Percentiles rank a stretch among this genome's conserved stretches.
These are phyloP conservation scores for Cryptosporidium tyzzeri DNA, from an alignment of 169 alveolate genomes.

Conservation along the genomic window DNA sequence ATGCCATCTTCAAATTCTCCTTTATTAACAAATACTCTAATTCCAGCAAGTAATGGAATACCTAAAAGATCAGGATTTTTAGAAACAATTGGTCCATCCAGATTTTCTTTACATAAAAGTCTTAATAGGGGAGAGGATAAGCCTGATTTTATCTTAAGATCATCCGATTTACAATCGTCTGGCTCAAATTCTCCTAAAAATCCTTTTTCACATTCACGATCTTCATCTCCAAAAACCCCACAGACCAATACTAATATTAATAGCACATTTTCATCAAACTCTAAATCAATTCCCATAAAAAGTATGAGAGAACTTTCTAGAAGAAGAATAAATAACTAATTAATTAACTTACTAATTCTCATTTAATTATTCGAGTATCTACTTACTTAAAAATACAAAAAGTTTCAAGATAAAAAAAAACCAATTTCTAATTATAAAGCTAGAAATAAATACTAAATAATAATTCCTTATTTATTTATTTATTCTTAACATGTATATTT, in stretches of 20 bases:
- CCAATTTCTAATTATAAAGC: too few species aligned
- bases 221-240: neutral
- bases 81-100: neutral
- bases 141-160: neutral
- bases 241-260: too few species aligned
- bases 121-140: neutral
- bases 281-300: slow-evolving; percentile 7
- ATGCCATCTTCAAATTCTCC: slow-evolving; percentile 58
- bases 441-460: neutral
- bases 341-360: neutral
- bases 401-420: too few species aligned
- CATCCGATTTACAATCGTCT: neutral
- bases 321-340: slow-evolving; percentile 3
- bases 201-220: too few species aligned
- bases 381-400: neutral
- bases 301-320: slow-evolving; percentile 49
- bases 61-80: neutral
- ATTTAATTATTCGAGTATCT: neutral
- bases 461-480: neutral
- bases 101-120: neutral
- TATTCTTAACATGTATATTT: neutral
- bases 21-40: slow-evolving; percentile 27
- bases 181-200: too few species aligned
- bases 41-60: slow-evolving; percentile 14
- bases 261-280: neutral